These are phyloP conservation scores for Phyllosticta citrichinensis DNA, from an alignment of 2,329 filamentous ascomycete species.

Conservation along the genomic window DNA sequence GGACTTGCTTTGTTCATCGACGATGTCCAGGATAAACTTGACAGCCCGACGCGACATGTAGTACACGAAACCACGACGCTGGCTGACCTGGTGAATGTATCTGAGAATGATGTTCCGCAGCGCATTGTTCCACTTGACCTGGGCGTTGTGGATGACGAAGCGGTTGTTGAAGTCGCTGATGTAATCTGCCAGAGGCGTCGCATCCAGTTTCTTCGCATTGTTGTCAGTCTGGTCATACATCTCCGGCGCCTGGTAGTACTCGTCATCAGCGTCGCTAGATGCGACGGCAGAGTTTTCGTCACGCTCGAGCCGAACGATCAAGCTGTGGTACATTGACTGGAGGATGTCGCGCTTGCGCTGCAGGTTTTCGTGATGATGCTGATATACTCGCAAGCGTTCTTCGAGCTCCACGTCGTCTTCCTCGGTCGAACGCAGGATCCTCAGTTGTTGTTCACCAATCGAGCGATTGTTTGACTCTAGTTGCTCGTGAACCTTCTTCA, in stretches of 20 bases:
- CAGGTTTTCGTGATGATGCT: conserved; percentile 47
- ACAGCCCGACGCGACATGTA: conserved; percentile 92
- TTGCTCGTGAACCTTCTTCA: conserved; percentile 69
- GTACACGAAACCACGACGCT: conserved; percentile 91
- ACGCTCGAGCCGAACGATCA: conserved; percentile 46
- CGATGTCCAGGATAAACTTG: conserved; percentile 96
- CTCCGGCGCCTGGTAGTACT: conserved; percentile 42
- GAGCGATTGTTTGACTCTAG: conserved; percentile 63
- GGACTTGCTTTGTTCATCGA: conserved; percentile 80
- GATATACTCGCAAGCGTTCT: conserved; percentile 45
- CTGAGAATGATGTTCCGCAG: conserved; percentile 91
- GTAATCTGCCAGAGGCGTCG: conserved; percentile 66
- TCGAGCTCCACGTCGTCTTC: conserved; percentile 42
- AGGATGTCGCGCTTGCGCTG: conserved; percentile 50
- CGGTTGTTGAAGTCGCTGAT: conserved; percentile 95
- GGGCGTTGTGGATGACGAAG: conserved; percentile 95
- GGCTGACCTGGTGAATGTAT: conserved; percentile 95
- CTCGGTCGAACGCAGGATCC: conserved; percentile 40
- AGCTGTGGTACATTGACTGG: conserved; percentile 45
- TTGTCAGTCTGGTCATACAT: conserved; percentile 40
- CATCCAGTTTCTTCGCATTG: conserved; percentile 46
- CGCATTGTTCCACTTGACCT: conserved; percentile 97
- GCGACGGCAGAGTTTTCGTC: conserved; percentile 43
- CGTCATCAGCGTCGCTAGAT: conserved; percentile 29
- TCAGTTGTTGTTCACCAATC: conserved; percentile 65